Base-by-base conservation (phyloP, 192 early-diverging fungal genomes). In the Backusella morwellensis region DNA sequence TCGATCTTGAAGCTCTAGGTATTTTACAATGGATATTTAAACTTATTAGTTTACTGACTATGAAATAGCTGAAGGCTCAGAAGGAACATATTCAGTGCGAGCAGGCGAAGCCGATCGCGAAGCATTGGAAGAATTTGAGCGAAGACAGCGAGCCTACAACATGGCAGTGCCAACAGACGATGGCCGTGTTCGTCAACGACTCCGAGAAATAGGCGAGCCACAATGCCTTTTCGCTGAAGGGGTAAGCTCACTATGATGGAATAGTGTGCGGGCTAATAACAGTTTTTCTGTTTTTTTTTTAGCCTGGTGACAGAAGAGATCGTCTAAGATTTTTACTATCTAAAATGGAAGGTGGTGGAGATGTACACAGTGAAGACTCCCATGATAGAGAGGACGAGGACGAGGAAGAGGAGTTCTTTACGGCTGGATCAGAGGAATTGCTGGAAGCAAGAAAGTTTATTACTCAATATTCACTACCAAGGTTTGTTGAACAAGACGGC, bases 211-310 rank as follows among this genome's bases (percentile, higher is more conserved):
- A 40, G 90, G 88, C 1, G 93, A 97, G 67, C 97, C 97, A 1
- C 91, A 95, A 77, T 97, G 95, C 68, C 82, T 97, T 0, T 99
- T 99, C 82, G 97, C 91, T 41, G 97, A 99, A 89, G 97, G 94
- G 59, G 94, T 94, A 32, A 3, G 32, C 0, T 2, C 32, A 32
- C 32, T 32, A 32, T 32, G 2, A 32, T 32, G 32, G 32, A 32
- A 32, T 32, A 3, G 32, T 3, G 32, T 32, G 32, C 32, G 32
- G 2, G 2, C 1, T 32, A 32, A 32, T 32, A 32, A 1, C 32
- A 32, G 32, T 32, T 32, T 32, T 32, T n/a, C n/a, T n/a, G n/a
- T n/a, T n/a, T 32, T 29, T 32, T 32, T 36, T 73, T 9, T 52
- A 91, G 85, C 85, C 93, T 56, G 93, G 87, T 11, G 96, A 97